Conservation (phyloP, 78 protist genomes). For the Monocercomonoides exilis region DNA sequence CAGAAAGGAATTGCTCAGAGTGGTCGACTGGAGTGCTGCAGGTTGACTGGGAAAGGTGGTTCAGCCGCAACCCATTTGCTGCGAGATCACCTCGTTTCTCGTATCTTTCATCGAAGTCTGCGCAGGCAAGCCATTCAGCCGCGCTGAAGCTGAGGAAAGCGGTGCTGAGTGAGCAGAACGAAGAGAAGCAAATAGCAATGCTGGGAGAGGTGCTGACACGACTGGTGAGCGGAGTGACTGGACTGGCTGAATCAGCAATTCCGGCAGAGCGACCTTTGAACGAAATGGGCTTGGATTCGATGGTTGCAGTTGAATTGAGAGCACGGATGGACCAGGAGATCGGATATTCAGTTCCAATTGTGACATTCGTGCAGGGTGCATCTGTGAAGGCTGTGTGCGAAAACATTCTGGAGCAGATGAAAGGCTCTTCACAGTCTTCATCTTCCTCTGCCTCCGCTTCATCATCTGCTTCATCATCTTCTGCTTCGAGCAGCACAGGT, state of each 20-base stretch:
- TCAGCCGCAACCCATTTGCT: neutral
- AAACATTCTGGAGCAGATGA: slow-evolving; percentile 2
- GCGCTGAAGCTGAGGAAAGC: neutral
- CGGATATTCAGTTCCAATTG: neutral
- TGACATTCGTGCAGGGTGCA: neutral
- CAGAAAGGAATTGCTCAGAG: neutral
- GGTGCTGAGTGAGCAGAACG: neutral
- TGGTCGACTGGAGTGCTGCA: neutral
- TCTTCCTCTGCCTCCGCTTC: neutral
- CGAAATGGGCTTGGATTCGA: slow-evolving; percentile 4
- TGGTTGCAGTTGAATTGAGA: slow-evolving; percentile 6
- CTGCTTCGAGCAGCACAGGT: neutral
- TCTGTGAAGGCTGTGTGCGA: neutral
- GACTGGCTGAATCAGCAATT: neutral
- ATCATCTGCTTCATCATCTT: neutral
- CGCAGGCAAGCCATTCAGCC: neutral
- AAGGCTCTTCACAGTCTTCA: neutral
- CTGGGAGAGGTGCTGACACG: neutral
- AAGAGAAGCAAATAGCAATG: neutral
- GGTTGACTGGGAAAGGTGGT: neutral
- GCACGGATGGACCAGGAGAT: slow-evolving; percentile 13
- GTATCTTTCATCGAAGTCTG: neutral
- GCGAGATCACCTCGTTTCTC: neutral
- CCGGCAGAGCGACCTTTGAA: neutral
- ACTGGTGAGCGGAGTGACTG: neutral